Evolutionary conservation across 192 early-diverging fungal species (phyloP), one percentile per base, ranked within the genome.

Genomic region (Geranomyces michiganensis): DNA sequence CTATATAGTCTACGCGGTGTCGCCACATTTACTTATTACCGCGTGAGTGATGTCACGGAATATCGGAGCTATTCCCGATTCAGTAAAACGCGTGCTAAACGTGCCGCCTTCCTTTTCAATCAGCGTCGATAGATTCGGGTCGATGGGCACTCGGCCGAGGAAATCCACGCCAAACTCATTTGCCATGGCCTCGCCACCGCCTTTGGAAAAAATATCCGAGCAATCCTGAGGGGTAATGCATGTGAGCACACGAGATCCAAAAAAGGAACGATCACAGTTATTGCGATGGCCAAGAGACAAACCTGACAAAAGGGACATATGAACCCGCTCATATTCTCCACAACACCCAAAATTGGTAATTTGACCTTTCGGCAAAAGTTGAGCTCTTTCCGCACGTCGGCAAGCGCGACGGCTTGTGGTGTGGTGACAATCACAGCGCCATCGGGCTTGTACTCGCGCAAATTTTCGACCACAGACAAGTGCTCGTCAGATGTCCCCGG

Each of bases 401-500:
- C 67, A 21, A 87, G 56, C 13, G 82, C 68, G 0, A 86, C 76
- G 7, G 71, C 82, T 68, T 82, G 56, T 17, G 43, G 60, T 6
- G 62, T 72, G 26, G 70, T 72, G 1, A 72, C 62, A 65, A 72
- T 49, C 17, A 72, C 70, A 8, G 68, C 68, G 9, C 58, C 56
- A 36, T 90, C 90, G 43, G 94, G 91, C 0, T 90, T 89, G 60
- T 82, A 85, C 14, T 89, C 85, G 36, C 89, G 83, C 27, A 99
- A 73, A 72, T 90, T 85, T 71, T 93, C 89, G 0, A 89, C 88
- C 1, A 98, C 85, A 19, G 94, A 90, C 62, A 99, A 78, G 73
- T 99, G 96, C 78, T 99, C 97, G 82, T 99, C 97, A 33, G 92
- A 94, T 0, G 97, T 99, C 9, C 96, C 94, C 70, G 97, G 97